Evolutionary conservation across 2,329 filamentous ascomycete species (phyloP).

Genomic region (Colletotrichum higginsianum): DNA sequence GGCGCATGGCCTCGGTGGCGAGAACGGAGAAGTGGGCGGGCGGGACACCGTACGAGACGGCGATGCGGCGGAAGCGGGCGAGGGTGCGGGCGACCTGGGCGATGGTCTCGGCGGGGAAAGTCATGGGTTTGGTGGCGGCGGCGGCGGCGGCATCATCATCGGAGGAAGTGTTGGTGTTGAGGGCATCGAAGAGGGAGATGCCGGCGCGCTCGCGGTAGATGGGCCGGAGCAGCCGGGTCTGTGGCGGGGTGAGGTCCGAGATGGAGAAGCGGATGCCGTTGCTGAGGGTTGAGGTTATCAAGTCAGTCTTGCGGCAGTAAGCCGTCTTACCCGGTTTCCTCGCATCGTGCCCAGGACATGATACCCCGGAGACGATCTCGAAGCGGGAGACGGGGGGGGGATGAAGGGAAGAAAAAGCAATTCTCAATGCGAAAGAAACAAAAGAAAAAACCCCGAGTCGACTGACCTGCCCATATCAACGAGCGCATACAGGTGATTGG

Average conservation of each 20-base stretch:
- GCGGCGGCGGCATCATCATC: slow-evolving; percentile 48
- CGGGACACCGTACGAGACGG: slow-evolving; percentile 78
- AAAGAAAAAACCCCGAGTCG: slow-evolving; percentile 30
- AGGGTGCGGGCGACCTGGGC: slow-evolving; percentile 76
- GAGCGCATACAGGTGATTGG: slow-evolving; percentile 68
- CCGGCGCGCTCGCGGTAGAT: slow-evolving; percentile 83
- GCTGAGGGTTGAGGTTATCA: slow-evolving; percentile 60
- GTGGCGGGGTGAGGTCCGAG: slow-evolving; percentile 81
- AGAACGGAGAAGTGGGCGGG: slow-evolving; percentile 78
- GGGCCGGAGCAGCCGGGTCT: slow-evolving; percentile 80
- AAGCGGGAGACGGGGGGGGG: background rate
- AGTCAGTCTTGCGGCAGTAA: slow-evolving; percentile 1
- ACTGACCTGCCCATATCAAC: slow-evolving; percentile 73
- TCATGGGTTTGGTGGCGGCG: slow-evolving; percentile 46
- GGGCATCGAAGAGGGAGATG: slow-evolving; percentile 90
- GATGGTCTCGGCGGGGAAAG: slow-evolving; percentile 72
- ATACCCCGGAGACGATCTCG: background rate
- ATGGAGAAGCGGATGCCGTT: slow-evolving; percentile 96
- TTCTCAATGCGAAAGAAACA: background rate
- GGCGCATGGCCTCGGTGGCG: slow-evolving; percentile 91
- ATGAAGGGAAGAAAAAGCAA: background rate
- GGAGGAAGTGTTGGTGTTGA: slow-evolving; percentile 61
- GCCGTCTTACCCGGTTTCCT: background rate
- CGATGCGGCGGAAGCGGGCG: slow-evolving; percentile 79
- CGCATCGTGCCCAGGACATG: background rate